Percentiles rank a stretch among this genome's conserved stretches.
These are phyloP conservation scores for Boletus albobrunnescens DNA, from an alignment of 1,284 basidiomycete species.

Conservation along the genomic window DNA sequence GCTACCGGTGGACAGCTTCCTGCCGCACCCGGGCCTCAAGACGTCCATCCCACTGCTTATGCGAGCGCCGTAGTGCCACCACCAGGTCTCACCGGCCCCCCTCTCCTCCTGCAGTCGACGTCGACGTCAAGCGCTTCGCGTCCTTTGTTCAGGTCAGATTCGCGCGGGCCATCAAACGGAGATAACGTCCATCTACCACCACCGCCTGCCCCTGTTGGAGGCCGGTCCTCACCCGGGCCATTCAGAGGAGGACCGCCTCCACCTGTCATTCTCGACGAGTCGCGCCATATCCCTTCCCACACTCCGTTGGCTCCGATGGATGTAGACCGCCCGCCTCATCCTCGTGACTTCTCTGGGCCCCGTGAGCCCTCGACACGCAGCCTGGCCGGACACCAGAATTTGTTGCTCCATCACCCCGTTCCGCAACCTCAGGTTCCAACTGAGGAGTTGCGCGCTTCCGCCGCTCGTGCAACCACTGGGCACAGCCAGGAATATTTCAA, in stretches of 20 bases:
- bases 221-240: constrained; percentile 57
- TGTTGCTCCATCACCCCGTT: constrained; percentile 65
- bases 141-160: constrained; percentile 61
- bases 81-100: constrained; percentile 58
- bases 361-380: constrained; percentile 47
- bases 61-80: constrained; percentile 70
- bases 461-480: constrained; percentile 35
- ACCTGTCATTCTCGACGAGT: constrained; percentile 70
- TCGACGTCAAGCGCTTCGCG: constrained; percentile 36
- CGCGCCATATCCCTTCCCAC: constrained; percentile 58
- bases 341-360: constrained; percentile 50
- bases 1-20: constrained; percentile 75
- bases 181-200: constrained; percentile 57
- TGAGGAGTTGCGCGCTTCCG: constrained; percentile 47
- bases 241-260: constrained; percentile 77
- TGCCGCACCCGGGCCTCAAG: constrained; percentile 85
- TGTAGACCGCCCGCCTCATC: constrained; percentile 60
- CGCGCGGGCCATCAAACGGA: constrained; percentile 49
- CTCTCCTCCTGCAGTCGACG: constrained; percentile 54
- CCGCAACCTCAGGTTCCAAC: constrained; percentile 48
- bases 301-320: constrained; percentile 82
- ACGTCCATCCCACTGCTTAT: constrained; percentile 93
- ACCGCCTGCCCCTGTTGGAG: constrained; percentile 46
- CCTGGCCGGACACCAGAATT: constrained; percentile 48
- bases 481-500: constrained; percentile 51